Evolutionary conservation across 176 grass and related monocot genomes (phyloP).

Genomic region (Eragrostis curvula): DNA sequence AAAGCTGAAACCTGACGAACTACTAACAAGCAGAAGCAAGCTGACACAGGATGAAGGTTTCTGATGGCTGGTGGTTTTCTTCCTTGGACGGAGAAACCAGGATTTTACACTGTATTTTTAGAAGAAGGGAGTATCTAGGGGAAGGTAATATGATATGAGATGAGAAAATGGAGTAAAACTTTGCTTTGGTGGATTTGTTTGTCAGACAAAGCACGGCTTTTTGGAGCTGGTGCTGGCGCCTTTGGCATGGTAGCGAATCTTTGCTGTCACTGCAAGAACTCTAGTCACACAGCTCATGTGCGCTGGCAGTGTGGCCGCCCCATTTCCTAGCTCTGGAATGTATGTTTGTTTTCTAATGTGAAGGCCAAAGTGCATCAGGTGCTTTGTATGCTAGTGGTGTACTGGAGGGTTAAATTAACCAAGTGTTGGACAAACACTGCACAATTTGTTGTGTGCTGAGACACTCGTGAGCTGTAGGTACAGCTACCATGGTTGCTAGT

Average conservation of each 20-base stretch:
- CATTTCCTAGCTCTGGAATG: not conserved
- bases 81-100: not conserved
- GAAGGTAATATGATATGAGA: not conserved
- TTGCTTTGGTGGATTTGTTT: not conserved
- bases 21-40: not conserved
- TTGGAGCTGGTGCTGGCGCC: not conserved
- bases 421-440: no score
- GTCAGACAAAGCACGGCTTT: not conserved
- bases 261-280: constrained; percentile 21
- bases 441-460: not conserved
- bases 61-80: not conserved
- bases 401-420: not conserved
- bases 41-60: not conserved
- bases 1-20: not conserved
- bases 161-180: not conserved
- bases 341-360: constrained; percentile 15
- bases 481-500: not conserved
- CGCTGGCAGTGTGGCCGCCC: not conserved
- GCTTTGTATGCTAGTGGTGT: not conserved
- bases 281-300: not conserved
- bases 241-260: constrained; percentile 16
- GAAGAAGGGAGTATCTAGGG: no score
- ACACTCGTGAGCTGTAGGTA: not conserved
- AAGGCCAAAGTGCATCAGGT: not conserved
- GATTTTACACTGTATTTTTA: not conserved